Percentiles rank a stretch among this genome's conserved stretches.
phyloP scores from a whole-genome alignment of 2,329 filamentous ascomycete genomes.

The Rutstroemia sp. region DNA sequence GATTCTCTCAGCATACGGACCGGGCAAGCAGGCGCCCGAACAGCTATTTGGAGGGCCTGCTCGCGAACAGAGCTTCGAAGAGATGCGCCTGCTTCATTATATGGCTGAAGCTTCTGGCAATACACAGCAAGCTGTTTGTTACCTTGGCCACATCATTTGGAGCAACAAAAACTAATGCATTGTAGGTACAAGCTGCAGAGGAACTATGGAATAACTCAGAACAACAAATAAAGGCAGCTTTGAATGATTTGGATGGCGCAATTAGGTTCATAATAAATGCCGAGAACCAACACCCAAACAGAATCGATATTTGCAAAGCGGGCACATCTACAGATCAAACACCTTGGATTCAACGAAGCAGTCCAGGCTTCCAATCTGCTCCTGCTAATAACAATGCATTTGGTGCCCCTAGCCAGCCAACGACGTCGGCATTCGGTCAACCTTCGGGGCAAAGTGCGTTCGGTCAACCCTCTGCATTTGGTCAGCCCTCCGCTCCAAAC shows the following conservation, averaged over 20 bases:
- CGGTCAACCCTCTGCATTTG: conserved; percentile 25
- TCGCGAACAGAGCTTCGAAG: conserved; percentile 82
- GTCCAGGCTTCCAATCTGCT: conserved; percentile 21
- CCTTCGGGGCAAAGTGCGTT: conserved; percentile 2
- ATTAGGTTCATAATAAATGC: conserved; percentile 60
- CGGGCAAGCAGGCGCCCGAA: conserved; percentile 65
- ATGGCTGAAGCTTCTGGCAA: conserved; percentile 55
- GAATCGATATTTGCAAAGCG: conserved; percentile 53
- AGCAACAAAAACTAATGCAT: conserved; percentile 8
- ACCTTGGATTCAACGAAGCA: conserved; percentile 19
- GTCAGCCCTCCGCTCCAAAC: conserved; percentile 32
- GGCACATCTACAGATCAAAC: conserved; percentile 11
- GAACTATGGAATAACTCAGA: conserved; percentile 56
- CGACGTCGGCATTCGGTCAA: conserved; percentile 31
- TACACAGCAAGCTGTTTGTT: conserved; percentile 36
- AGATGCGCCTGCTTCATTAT: conserved; percentile 76
- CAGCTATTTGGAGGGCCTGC: conserved; percentile 76
- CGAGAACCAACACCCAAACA: conserved; percentile 67
- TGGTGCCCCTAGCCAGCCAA: conserved; percentile 10
- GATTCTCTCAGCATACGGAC: conserved; percentile 81
- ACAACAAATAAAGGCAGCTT: conserved; percentile 63
- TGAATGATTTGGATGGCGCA: conserved; percentile 64
- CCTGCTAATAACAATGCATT: conserved; percentile 21
- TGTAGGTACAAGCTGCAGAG: conserved; percentile 52
- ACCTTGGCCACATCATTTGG: not conserved